A percentile compares a stretch with the other conserved stretches of the same genome.
Conservation (phyloP, 208 protist genomes). For the Porcisia hertigi region DNA sequence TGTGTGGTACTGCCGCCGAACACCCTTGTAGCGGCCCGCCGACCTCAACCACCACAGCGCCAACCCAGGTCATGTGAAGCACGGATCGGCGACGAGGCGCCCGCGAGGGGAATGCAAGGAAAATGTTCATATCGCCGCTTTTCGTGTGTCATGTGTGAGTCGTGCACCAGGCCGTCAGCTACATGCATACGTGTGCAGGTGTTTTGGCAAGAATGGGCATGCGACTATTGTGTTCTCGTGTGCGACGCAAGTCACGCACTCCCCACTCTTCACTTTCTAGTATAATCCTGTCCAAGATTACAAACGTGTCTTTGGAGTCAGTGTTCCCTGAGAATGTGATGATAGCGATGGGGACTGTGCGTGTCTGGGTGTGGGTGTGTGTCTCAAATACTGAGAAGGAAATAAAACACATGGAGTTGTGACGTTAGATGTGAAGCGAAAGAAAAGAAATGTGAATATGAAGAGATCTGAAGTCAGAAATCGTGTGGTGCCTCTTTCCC, state of each 20-base stretch:
- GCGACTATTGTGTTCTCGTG: background rate
- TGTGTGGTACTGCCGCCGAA: slow-evolving; percentile 10
- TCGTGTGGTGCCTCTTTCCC: too few relatives aligned
- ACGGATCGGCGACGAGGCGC: slow-evolving; percentile 5
- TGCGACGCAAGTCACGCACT: background rate
- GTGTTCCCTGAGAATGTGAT: background rate
- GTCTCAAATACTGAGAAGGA: background rate
- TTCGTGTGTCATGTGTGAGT: background rate
- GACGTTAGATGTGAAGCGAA: too few relatives aligned
- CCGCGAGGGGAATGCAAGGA: background rate
- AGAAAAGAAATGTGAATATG: too few relatives aligned
- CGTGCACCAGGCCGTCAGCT: background rate
- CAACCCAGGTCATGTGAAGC: background rate
- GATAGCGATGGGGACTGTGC: background rate
- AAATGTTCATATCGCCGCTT: background rate
- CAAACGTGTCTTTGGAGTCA: background rate
- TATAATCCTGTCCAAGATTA: background rate
- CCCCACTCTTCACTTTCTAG: background rate
- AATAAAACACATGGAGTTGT: too few relatives aligned
- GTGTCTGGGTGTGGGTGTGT: background rate
- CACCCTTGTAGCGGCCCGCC: background rate
- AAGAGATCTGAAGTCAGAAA: too few relatives aligned
- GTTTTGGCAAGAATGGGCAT: background rate
- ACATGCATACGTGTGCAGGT: background rate
- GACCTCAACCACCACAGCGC: background rate